phyloP scores from a whole-genome alignment of 2,329 filamentous ascomycete genomes.

The Pestalotiopsis sp. region DNA sequence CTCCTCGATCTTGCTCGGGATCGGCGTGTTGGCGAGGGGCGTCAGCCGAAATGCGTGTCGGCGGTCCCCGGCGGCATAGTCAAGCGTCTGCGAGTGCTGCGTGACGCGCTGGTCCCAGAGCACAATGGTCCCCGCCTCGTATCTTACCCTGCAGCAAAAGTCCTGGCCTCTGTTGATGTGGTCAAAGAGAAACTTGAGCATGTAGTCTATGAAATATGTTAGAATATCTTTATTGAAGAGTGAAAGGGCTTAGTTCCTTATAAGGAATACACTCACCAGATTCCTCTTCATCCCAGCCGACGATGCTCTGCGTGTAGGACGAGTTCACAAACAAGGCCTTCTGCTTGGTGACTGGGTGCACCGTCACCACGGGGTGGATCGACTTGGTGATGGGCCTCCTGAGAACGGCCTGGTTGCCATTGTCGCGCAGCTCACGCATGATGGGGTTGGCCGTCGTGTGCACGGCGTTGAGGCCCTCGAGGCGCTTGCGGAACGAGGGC shows the following conservation, averaged over 20 bases:
- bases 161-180: slow-evolving; percentile 24
- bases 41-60: slow-evolving; percentile 30
- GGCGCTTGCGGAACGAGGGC: slow-evolving; percentile 20
- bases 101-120: slow-evolving; percentile 15
- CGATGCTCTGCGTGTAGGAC: slow-evolving; percentile 32
- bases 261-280: background rate
- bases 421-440: slow-evolving; percentile 24
- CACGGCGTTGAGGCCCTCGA: slow-evolving; percentile 20
- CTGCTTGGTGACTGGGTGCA: slow-evolving; percentile 35
- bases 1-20: slow-evolving; percentile 25
- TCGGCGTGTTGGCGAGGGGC: slow-evolving; percentile 27
- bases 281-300: slow-evolving; percentile 30
- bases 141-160: slow-evolving; percentile 25
- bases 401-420: slow-evolving; percentile 27
- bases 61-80: slow-evolving; percentile 26
- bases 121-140: slow-evolving; percentile 25
- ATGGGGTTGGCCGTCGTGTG: slow-evolving; percentile 25
- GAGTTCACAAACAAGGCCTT: slow-evolving; percentile 38
- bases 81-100: slow-evolving; percentile 22
- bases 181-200: slow-evolving; percentile 27
- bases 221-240: no score
- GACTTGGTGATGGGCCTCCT: slow-evolving; percentile 34
- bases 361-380: slow-evolving; percentile 27
- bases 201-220: slow-evolving; percentile 15
- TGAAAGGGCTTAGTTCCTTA: no score